phyloP scores from a whole-genome alignment of 1,284 basidiomycete species.

The Athelia sp. region DNA sequence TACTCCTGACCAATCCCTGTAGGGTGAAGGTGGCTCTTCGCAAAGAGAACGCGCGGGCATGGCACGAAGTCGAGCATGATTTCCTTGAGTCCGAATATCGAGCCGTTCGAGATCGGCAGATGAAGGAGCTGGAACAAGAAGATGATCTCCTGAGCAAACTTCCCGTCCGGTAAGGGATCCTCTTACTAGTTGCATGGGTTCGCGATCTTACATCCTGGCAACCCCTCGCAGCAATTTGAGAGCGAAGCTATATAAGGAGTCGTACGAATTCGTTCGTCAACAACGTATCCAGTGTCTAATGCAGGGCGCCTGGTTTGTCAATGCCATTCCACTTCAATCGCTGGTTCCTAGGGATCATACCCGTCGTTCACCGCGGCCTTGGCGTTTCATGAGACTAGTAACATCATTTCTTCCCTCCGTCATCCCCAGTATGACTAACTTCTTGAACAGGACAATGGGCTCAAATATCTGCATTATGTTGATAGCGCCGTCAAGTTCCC shows the following conservation, averaged over 20 bases:
- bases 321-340: constrained; percentile 52
- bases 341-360: constrained; percentile 42
- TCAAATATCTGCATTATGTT: constrained; percentile 79
- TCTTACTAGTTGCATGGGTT: constrained; percentile 8
- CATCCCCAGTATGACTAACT: constrained; percentile 2
- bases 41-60: constrained; percentile 73
- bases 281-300: constrained; percentile 87
- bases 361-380: constrained; percentile 56
- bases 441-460: constrained; percentile 57
- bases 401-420: constrained; percentile 9
- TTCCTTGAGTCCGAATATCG: constrained; percentile 87
- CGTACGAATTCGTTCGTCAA: constrained; percentile 87
- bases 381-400: constrained; percentile 79
- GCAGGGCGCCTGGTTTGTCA: constrained; percentile 91
- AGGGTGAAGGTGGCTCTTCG: constrained; percentile 77
- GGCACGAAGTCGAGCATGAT: constrained; percentile 84
- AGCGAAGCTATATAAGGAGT: constrained; percentile 86
- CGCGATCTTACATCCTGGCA: constrained; percentile 3
- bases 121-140: constrained; percentile 90
- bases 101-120: constrained; percentile 85
- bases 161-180: constrained; percentile 76
- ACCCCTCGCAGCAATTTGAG: constrained; percentile 63
- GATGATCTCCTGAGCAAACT: constrained; percentile 85
- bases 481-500: constrained; percentile 75
- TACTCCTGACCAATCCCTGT: constrained; percentile 7